Evolutionary conservation across 2,329 filamentous ascomycete species (phyloP).

Genomic region (Teratosphaeria nubilosa): DNA sequence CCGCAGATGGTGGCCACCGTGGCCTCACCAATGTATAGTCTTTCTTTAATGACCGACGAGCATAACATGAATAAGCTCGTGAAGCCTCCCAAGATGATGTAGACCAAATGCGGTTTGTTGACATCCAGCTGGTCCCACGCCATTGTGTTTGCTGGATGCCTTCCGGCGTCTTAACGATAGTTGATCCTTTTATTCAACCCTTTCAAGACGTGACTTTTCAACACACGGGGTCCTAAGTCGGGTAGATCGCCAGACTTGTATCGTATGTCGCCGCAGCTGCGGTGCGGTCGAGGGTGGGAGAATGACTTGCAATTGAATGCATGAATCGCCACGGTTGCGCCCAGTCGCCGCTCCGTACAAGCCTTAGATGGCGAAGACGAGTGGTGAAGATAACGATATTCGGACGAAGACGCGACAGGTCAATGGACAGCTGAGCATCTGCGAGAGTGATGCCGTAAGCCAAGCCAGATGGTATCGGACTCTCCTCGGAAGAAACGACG

Average conservation of each 20-base stretch:
- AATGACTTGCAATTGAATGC: conserved; percentile 5
- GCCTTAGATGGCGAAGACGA: conserved; percentile 11
- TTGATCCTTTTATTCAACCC: not conserved
- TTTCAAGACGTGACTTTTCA: not conserved
- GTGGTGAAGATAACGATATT: not conserved
- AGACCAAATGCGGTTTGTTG: conserved; percentile 93
- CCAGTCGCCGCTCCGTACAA: conserved; percentile 25
- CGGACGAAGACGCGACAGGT: not conserved
- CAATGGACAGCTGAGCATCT: not conserved
- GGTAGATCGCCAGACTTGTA: conserved; percentile 7
- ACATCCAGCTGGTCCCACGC: conserved; percentile 58
- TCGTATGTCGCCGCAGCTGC: conserved; percentile 7
- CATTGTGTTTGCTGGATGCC: conserved; percentile 8
- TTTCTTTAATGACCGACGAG: conserved; percentile 96
- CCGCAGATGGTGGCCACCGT: conserved; percentile 84
- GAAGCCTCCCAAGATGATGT: conserved; percentile 96
- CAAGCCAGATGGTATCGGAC: not conserved
- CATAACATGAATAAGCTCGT: conserved; percentile 97
- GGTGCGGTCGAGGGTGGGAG: conserved; percentile 5
- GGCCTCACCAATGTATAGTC: conserved; percentile 95
- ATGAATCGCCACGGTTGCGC: conserved; percentile 12
- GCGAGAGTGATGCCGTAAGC: not conserved
- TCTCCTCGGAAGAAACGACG: not conserved
- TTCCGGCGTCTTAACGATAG: conserved; percentile 1
- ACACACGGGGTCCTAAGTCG: conserved; percentile 2